Evolutionary conservation across 441 rosid genomes (phyloP).

Genomic region (Erodium moschatum): DNA sequence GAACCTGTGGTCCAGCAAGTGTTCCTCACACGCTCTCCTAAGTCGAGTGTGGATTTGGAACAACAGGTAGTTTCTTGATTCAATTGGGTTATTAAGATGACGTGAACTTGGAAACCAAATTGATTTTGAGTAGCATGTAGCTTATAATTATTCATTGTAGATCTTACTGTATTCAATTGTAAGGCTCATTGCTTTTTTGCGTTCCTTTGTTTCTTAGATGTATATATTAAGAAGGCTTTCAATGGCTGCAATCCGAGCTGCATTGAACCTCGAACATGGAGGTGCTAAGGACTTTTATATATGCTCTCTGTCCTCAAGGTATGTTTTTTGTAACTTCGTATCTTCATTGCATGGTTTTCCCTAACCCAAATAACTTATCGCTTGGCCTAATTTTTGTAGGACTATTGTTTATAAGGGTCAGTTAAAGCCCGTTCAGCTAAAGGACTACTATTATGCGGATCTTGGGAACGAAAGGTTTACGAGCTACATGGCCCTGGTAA

Average conservation of each 20-base stretch:
- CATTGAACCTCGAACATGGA: constrained; percentile 86
- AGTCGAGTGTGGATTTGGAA: constrained; percentile 79
- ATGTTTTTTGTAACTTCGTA: neutral
- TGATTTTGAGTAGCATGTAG: neutral
- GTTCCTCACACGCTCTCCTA: constrained; percentile 62
- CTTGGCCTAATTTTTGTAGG: constrained; percentile 32
- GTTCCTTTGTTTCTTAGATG: constrained; percentile 39
- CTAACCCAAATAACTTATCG: neutral
- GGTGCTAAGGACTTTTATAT: constrained; percentile 85
- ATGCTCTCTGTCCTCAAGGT: constrained; percentile 98
- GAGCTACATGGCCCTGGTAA: constrained; percentile 99
- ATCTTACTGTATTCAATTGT: no score
- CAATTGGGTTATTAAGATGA: neutral
- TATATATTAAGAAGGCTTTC: constrained; percentile 84
- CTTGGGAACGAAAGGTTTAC: constrained; percentile 99
- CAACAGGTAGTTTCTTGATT: constrained; percentile 61
- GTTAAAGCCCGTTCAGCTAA: constrained; percentile 81
- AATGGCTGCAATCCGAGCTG: constrained; percentile 92
- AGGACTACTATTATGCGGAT: constrained; percentile 85
- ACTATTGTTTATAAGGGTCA: constrained; percentile 98
- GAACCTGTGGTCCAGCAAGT: constrained; percentile 96
- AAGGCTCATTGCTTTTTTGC: no score
- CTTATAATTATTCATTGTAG: neutral
- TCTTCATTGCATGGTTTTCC: neutral
- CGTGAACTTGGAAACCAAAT: neutral